Evolutionary conservation across 495 filamentous ascomycete species (phyloP).

Genomic region (Jackrogersella multiformis): DNA sequence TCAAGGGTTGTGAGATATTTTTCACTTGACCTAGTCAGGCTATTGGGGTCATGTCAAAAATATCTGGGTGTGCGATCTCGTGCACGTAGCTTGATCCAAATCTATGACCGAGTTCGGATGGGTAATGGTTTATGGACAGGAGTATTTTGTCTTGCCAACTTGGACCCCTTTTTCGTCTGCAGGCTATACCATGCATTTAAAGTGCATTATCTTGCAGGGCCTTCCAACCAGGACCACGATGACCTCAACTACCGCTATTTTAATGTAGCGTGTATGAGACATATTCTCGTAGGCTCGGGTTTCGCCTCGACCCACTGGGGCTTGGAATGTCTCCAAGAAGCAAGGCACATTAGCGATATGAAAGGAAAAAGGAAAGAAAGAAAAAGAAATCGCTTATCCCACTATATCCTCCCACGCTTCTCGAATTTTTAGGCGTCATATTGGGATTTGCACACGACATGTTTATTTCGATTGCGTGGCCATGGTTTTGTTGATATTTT

Average conservation of each 20-base stretch:
- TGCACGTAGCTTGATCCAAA: constrained; percentile 3
- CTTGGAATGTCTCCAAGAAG: constrained; percentile 13
- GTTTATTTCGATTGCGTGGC: constrained; percentile 5
- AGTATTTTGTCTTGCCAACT: neutral
- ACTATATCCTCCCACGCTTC: constrained; percentile 6
- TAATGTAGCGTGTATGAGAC: neutral
- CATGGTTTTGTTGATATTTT: constrained; percentile 3
- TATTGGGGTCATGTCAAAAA: constrained; percentile 13
- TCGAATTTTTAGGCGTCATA: neutral
- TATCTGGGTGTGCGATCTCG: constrained; percentile 14
- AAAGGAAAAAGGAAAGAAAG: neutral
- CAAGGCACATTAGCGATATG: constrained; percentile 5
- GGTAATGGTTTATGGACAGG: neutral
- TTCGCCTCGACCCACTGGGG: constrained; percentile 14
- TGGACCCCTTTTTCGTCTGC: constrained; percentile 7
- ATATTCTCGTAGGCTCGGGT: constrained; percentile 1
- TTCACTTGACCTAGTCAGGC: neutral
- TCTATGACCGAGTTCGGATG: constrained; percentile 24
- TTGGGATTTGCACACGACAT: neutral
- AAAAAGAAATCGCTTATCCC: constrained; percentile 17
- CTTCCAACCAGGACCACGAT: constrained; percentile 10
- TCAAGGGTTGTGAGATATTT: constrained; percentile 7
- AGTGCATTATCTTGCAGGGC: constrained; percentile 35
- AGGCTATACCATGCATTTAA: neutral
- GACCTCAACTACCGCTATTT: constrained; percentile 6